phyloP scores from a whole-genome alignment of 345 rosid species.

The Hibiscus tridactylites region DNA sequence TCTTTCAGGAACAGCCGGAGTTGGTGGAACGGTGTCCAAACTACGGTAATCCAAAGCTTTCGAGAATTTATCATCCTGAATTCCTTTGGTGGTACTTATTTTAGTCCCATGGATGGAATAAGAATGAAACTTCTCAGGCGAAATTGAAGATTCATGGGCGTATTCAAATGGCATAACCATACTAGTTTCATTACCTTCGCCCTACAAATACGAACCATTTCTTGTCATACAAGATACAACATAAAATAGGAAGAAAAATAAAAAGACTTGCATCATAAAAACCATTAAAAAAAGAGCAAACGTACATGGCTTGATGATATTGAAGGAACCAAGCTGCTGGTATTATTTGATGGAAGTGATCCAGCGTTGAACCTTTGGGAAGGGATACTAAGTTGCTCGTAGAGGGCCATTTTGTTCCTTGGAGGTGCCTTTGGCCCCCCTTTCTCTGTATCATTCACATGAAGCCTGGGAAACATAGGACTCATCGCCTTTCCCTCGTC shows the following conservation, averaged over 20 bases:
- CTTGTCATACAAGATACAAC: no score
- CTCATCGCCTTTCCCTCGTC: slow-evolving; percentile 23
- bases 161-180: slow-evolving; percentile 22
- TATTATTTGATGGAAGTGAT: slow-evolving; percentile 19
- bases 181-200: slow-evolving; percentile 33
- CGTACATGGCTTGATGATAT: slow-evolving; percentile 33
- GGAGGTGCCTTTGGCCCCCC: slow-evolving; percentile 70
- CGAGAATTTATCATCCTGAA: slow-evolving; percentile 11
- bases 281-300: slow-evolving; percentile 1
- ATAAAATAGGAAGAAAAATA: no score
- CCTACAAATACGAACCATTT: slow-evolving; percentile 22
- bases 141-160: slow-evolving; percentile 27
- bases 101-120: slow-evolving; percentile 17
- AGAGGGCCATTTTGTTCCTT: slow-evolving; percentile 72
- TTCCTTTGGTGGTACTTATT: slow-evolving; percentile 5
- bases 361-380: slow-evolving; percentile 34
- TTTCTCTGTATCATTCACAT: slow-evolving; percentile 52
- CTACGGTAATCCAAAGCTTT: slow-evolving; percentile 16
- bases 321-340: slow-evolving; percentile 26
- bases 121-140: slow-evolving; percentile 33
- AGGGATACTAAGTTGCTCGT: slow-evolving; percentile 58
- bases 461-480: slow-evolving; percentile 69
- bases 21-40: slow-evolving; percentile 20
- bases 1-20: slow-evolving; percentile 22
- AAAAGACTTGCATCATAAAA: neutral